Evolutionary conservation across 2,329 filamentous ascomycete species (phyloP), one percentile per base, ranked within the genome.

Genomic region (Chaetomium globosum): DNA sequence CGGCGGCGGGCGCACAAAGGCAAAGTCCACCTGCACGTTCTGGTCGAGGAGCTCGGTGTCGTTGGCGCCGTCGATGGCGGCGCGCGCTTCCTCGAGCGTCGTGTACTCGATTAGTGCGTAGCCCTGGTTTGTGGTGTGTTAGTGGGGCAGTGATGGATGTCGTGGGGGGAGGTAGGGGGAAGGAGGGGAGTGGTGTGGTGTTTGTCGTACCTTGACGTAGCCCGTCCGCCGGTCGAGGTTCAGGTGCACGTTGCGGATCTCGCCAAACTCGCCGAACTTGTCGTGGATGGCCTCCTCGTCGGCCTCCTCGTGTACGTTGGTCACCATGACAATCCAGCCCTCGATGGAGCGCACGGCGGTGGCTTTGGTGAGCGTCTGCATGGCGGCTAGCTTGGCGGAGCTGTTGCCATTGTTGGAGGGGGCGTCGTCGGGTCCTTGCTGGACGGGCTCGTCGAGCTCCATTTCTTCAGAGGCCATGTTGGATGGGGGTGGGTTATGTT

Each of bases 321-420:
- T 93, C 70, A 91, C 91, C 68, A 92, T 87, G 73, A 95, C 83
- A 77, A 95, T 95, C 92, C 92, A 95, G 71, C 92, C 91, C 79
- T 95, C 91, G 74, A 95, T 93, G 63, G 89, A 93, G 73, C 91
- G 90, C 66, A 95, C 91, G 28, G 91, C 91, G 1, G 88, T 92
- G 63, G 91, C 91, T 75, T 90, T 89, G 46, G 84, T 82, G 72
- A 86, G 85, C 7, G 91, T 93, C 73, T 87, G 87, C 83, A 92
- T 89, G 74, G 89, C 87, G 72, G 81, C 80, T 68, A 85, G 81
- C 73, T 85, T 84, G 71, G 77, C 78, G 64, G 79, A 76, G 66
- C 81, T 79, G 62, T 31, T 64, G 76, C 3, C 36, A 66, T 81
- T 78, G 63, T 78, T 73, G 60, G 74, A 74, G 60, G 49, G 51